Base-by-base conservation (phyloP, 352 stramenopile genomes). In the Globisporangium recalcitrans region DNA sequence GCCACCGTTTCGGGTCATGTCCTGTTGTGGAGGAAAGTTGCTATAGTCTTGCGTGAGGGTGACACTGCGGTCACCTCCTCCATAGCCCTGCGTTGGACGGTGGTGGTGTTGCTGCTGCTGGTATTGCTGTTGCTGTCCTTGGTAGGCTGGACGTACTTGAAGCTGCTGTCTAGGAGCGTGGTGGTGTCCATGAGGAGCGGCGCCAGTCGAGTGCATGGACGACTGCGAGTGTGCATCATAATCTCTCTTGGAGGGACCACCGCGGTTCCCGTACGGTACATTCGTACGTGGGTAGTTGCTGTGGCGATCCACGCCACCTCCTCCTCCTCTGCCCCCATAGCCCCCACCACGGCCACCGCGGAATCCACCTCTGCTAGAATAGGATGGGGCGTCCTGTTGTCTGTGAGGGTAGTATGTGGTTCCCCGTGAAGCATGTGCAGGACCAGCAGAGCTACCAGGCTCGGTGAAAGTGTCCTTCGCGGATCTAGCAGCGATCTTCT, bases 21-120 rank as follows among this genome's bases (percentile, higher is more conserved):
- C 52, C 24, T 51, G 52, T 21, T 60, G 61, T 7, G 61, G 52
- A 11, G 53, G 22, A 58, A 52, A 57, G 47, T 47, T 62, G 31
- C 47, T 52, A 57, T 58, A 62, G 1, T 67, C 62, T 44, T 59
- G 60, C 10, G 47, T 49, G 46, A 58, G 31, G 34, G 53, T 51
- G 29, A 53, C 57, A 58, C 22, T 60, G 26, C 60, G 60, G 27
- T 65, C 52, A 9, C 51, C 24, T 13, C 58, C 31, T 13, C 31
- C 46, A 60, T 60, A 61, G 38, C 38, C 21, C 21, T 58, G 27
- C 26, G 34, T n/a, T 14, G 34, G 27, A 11, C 34, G 59, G 34
- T 58, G 61, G 9, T 52, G 53, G 27, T 44, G 40, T 51, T 52
- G 38, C 3, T 68, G 44, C n/a, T 51, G 24, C 22, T 70, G 53